phyloP scores from a whole-genome alignment of 2,329 filamentous ascomycete genomes.

The Fusarium sp. region DNA sequence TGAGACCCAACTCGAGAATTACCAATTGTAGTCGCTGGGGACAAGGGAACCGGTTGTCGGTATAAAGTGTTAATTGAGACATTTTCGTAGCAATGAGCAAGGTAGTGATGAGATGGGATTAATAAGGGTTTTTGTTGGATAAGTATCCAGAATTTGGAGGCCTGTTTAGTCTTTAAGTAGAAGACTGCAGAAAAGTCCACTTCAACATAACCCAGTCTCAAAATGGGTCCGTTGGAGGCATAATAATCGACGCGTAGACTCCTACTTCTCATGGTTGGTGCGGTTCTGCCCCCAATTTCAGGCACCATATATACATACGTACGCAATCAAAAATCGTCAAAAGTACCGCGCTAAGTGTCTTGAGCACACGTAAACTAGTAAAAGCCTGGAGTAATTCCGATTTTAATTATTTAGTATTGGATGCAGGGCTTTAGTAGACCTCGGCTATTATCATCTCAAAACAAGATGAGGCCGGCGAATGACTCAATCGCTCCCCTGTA shows the following conservation, averaged over 20 bases:
- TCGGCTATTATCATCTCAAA: neutral
- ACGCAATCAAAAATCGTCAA: neutral
- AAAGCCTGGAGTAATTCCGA: neutral
- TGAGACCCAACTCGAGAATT: neutral
- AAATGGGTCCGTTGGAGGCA: neutral
- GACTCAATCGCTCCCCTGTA: neutral
- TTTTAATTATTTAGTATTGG: fast-evolving
- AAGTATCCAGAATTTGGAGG: fast-evolving
- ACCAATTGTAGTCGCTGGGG: neutral
- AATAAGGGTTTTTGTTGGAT: neutral
- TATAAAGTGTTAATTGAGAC: neutral
- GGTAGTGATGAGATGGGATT: neutral
- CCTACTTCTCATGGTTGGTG: neutral
- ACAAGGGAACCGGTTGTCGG: neutral
- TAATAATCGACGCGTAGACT: neutral
- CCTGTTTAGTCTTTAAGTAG: neutral
- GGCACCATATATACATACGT: neutral
- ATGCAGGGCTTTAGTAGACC: fast-evolving
- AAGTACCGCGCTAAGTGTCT: no score
- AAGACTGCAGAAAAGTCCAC: fast-evolving
- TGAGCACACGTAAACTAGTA: neutral
- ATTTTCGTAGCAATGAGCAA: neutral
- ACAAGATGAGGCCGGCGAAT: neutral
- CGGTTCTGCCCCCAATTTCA: neutral
- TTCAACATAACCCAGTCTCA: neutral